Evolutionary conservation across 163 green algal species (phyloP).

Genomic region (Chloromonas sp.): DNA sequence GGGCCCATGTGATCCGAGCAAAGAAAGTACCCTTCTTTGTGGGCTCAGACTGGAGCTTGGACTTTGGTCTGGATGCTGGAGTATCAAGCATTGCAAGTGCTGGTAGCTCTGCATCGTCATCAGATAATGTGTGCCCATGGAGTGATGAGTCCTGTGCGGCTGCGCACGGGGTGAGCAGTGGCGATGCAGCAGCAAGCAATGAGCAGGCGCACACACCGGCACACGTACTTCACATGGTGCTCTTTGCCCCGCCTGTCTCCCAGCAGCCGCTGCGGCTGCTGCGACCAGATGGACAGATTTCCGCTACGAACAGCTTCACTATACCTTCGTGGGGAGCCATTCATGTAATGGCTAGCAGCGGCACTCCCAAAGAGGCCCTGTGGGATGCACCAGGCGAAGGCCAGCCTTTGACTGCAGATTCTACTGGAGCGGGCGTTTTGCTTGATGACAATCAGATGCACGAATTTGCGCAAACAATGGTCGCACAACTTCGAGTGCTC

Average conservation of each 20-base stretch:
- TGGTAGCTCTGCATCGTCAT: neutral
- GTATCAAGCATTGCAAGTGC: neutral
- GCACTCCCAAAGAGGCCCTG: too few relatives aligned
- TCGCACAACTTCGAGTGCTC: conserved; percentile 42
- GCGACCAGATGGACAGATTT: conserved; percentile 3
- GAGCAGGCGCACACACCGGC: conserved; percentile 5
- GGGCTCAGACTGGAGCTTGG: conserved; percentile 56
- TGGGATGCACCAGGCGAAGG: too few relatives aligned
- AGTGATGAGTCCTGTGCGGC: too few relatives aligned
- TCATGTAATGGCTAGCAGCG: conserved; percentile 23
- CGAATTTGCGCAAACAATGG: conserved; percentile 22
- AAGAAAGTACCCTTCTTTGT: conserved; percentile 54
- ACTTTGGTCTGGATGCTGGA: conserved; percentile 33
- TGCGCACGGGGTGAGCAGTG: too few relatives aligned
- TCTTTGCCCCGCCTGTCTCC: conserved; percentile 49
- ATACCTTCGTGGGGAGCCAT: conserved; percentile 63
- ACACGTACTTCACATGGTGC: conserved; percentile 53
- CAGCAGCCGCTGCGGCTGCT: conserved; percentile 47
- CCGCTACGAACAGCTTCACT: conserved; percentile 44
- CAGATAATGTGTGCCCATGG: neutral
- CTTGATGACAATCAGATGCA: neutral
- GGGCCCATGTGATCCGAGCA: conserved; percentile 34
- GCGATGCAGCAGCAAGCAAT: too few relatives aligned
- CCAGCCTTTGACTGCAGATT: too few relatives aligned
- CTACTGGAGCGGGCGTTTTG: neutral